These are phyloP conservation scores for Nectriaceae sp. DNA, from an alignment of 2,329 filamentous ascomycete species.

Conservation along the genomic window DNA sequence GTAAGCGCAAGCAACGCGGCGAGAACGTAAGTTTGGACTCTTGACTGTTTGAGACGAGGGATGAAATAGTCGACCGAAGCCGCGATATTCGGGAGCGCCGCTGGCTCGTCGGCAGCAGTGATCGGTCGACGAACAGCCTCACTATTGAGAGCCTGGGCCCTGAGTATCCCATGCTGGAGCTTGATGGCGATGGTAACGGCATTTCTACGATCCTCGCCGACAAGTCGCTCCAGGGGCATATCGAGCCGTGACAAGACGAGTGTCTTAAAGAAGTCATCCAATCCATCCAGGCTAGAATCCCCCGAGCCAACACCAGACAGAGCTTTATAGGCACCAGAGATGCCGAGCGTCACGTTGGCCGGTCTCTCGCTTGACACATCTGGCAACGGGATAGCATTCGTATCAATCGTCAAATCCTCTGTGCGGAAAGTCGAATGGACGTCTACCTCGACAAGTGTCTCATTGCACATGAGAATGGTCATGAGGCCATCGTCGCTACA, in stretches of 20 bases:
- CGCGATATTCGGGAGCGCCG: constrained; percentile 6
- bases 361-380: constrained; percentile 11
- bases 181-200: constrained; percentile 24
- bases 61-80: constrained; percentile 24
- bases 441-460: constrained; percentile 22
- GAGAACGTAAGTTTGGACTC: constrained; percentile 23
- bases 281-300: constrained; percentile 19
- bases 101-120: background rate
- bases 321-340: constrained; percentile 20
- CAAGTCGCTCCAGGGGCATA: constrained; percentile 21
- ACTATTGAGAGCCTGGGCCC: constrained; percentile 27
- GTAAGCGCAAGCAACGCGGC: constrained; percentile 21
- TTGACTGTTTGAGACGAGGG: constrained; percentile 22
- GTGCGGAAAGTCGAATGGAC: constrained; percentile 26
- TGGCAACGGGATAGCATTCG: constrained; percentile 21
- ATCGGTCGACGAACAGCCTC: constrained; percentile 13
- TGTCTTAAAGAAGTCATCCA: constrained; percentile 30
- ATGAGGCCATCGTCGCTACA: constrained; percentile 20
- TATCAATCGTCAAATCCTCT: constrained; percentile 23
- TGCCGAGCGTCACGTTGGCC: constrained; percentile 16
- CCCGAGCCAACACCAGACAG: constrained; percentile 17
- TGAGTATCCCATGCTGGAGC: constrained; percentile 26
- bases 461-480: constrained; percentile 26
- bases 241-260: constrained; percentile 26
- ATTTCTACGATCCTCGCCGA: constrained; percentile 21